A percentile compares a stretch with the other conserved stretches of the same genome.
Conservation (phyloP, 345 rosid species). For the Eucalyptus shirleyi region DNA sequence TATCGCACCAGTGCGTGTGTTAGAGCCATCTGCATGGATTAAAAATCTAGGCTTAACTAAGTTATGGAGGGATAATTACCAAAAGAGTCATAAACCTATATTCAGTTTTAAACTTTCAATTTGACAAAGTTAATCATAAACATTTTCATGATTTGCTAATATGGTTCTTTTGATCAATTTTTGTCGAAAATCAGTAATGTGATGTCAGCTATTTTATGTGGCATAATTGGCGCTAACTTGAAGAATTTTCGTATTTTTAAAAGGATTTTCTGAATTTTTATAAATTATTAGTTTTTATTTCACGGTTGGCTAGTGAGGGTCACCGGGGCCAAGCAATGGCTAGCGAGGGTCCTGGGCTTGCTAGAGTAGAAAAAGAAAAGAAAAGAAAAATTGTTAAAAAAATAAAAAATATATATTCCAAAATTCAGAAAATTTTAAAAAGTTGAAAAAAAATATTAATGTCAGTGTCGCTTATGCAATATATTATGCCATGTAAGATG, state of each 20-base stretch:
- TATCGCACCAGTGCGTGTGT: neutral
- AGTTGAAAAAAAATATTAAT: neutral
- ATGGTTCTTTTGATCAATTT: neutral
- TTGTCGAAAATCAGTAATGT: accelerated
- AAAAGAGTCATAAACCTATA: neutral
- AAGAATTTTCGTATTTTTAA: neutral
- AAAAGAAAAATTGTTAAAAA: neutral
- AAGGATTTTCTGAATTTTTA: neutral
- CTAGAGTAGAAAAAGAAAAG: neutral
- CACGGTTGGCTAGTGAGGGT: neutral
- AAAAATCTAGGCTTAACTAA: neutral
- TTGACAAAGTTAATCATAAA: neutral
- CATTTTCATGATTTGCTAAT: neutral
- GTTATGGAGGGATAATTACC: neutral
- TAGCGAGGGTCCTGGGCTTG: neutral
- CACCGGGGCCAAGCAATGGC: neutral
- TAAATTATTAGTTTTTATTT: neutral
- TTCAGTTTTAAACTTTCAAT: neutral
- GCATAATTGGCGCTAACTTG: accelerated
- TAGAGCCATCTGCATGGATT: neutral
- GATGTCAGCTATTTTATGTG: accelerated
- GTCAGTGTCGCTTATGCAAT: accelerated
- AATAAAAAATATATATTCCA: neutral
- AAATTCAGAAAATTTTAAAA: neutral
- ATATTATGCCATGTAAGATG: neutral